Evolutionary conservation across 768 basidiomycete species (phyloP).

Genomic region (Panaeolus papilionaceus): DNA sequence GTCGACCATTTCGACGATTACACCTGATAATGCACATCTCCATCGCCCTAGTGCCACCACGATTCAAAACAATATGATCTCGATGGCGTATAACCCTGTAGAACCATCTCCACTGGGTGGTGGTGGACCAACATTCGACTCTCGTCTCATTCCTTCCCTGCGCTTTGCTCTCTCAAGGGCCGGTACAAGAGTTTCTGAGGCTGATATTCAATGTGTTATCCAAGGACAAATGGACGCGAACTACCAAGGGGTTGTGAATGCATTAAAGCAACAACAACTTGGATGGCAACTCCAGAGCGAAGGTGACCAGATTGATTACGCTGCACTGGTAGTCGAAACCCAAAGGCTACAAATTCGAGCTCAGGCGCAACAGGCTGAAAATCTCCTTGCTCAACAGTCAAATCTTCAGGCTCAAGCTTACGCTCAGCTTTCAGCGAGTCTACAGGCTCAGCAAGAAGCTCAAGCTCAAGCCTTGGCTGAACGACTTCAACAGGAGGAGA

Average conservation of each 20-base stretch:
- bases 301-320: constrained; percentile 24
- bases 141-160: constrained; percentile 21
- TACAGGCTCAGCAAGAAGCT: constrained; percentile 24
- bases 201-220: constrained; percentile 38
- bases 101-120: constrained; percentile 3
- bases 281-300: constrained; percentile 2
- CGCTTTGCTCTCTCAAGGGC: constrained; percentile 26
- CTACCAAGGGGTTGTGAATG: constrained; percentile 40
- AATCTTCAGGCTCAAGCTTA: constrained; percentile 11
- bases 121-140: constrained; percentile 23
- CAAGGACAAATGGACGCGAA: constrained; percentile 38
- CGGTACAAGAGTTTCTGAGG: constrained; percentile 25
- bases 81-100: constrained; percentile 4
- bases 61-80: constrained; percentile 6
- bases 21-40: constrained; percentile 23
- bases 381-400: constrained; percentile 4
- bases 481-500: constrained; percentile 25
- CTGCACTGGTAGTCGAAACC: constrained; percentile 30
- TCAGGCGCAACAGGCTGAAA: constrained; percentile 15
- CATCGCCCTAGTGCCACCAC: constrained; percentile 21
- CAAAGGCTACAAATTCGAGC: constrained; percentile 26
- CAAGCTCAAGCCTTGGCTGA: constrained; percentile 24
- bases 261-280: constrained; percentile 37
- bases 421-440: background rate
- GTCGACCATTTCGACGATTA: constrained; percentile 25